Conservation (phyloP, 768 basidiomycete species). For the Suillus subluteus region DNA sequence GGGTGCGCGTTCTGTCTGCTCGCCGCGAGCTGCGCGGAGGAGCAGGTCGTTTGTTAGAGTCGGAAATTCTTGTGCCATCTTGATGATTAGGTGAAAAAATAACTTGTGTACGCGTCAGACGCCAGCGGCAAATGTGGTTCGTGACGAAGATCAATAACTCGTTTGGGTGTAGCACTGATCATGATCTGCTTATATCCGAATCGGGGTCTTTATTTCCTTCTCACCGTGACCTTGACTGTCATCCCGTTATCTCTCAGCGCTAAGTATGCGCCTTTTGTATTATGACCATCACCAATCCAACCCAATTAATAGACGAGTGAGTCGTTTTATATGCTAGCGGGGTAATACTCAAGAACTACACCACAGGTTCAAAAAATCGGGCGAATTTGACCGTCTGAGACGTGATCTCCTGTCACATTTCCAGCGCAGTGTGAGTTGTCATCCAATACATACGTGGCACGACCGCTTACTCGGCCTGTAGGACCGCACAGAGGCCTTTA, state of each 20-base stretch:
- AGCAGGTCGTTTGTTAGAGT: conserved; percentile 86
- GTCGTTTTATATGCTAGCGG: conserved; percentile 15
- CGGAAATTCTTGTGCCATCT: conserved; percentile 57
- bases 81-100: not conserved
- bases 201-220: not conserved
- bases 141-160: not conserved
- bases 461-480: conserved; percentile 28
- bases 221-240: conserved; percentile 1
- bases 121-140: not conserved
- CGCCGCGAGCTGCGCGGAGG: conserved; percentile 87
- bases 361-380: conserved; percentile 75
- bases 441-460: conserved; percentile 8
- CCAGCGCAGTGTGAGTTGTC: conserved; percentile 56
- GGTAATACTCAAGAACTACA: not conserved
- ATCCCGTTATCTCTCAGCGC: conserved; percentile 2
- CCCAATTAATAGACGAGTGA: conserved; percentile 68
- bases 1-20: conserved; percentile 89
- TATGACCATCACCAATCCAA: conserved; percentile 60
- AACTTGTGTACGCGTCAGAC: not conserved
- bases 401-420: conserved; percentile 66
- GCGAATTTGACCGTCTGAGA: conserved; percentile 75
- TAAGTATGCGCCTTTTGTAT: conserved; percentile 10
- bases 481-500: conserved; percentile 57
- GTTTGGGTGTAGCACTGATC: not conserved
- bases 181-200: conserved; percentile 5